Evolutionary conservation across 1,284 basidiomycete genomes (phyloP).

Genomic region (Naganishia sp.): DNA sequence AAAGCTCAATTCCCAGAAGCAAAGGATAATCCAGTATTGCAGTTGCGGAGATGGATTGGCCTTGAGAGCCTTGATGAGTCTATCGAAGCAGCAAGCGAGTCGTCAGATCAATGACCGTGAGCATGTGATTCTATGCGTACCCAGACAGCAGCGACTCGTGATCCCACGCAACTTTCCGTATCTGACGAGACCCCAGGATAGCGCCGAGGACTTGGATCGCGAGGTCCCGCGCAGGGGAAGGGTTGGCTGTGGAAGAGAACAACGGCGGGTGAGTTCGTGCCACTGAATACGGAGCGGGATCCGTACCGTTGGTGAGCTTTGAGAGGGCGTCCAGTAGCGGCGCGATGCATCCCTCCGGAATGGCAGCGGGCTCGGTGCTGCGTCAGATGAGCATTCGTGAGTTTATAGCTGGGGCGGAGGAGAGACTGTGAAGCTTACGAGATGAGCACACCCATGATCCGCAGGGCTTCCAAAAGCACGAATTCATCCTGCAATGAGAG

Average conservation of each 20-base stretch:
- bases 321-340: slow-evolving; percentile 69
- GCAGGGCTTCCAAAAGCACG: slow-evolving; percentile 82
- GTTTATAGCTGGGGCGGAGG: neutral
- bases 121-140: slow-evolving; percentile 35
- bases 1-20: slow-evolving; percentile 92
- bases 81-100: slow-evolving; percentile 44
- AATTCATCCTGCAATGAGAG: slow-evolving; percentile 90
- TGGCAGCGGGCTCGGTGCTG: slow-evolving; percentile 54
- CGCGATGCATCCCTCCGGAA: slow-evolving; percentile 62
- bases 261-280: neutral
- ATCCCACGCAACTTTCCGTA: slow-evolving; percentile 61
- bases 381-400: neutral
- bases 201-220: slow-evolving; percentile 87
- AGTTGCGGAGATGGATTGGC: slow-evolving; percentile 76
- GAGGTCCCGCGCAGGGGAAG: slow-evolving; percentile 71
- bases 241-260: slow-evolving; percentile 32
- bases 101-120: neutral
- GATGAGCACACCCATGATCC: slow-evolving; percentile 84
- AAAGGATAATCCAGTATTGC: slow-evolving; percentile 89
- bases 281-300: neutral
- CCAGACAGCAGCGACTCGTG: slow-evolving; percentile 52
- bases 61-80: slow-evolving; percentile 74
- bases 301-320: slow-evolving; percentile 64
- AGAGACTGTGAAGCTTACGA: slow-evolving; percentile 56
- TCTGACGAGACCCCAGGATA: slow-evolving; percentile 76